These are phyloP conservation scores for Leucosporidium yakuticum DNA, from an alignment of 768 basidiomycete species.

Conservation along the genomic window DNA sequence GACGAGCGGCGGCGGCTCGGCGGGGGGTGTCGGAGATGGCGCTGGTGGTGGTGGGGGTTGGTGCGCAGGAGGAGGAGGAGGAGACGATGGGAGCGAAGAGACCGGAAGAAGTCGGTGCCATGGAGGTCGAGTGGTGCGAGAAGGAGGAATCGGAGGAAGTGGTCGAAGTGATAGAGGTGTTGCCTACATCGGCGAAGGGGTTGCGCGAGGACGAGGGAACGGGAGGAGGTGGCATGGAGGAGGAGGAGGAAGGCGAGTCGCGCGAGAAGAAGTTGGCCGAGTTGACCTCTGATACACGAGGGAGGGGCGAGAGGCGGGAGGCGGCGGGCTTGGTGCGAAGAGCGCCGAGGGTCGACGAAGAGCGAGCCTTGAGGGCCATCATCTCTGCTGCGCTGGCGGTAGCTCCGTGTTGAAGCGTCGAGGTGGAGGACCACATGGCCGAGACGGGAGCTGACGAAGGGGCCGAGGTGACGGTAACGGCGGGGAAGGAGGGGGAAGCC, in stretches of 20 bases:
- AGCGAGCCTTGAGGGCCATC: constrained; percentile 21
- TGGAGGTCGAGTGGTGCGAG: constrained; percentile 9
- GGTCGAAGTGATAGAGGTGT: constrained; percentile 1
- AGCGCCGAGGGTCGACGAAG: constrained; percentile 1
- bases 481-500: background rate
- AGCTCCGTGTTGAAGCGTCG: background rate
- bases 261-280: constrained; percentile 24
- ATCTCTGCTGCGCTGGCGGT: constrained; percentile 19
- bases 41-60: background rate
- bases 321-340: background rate
- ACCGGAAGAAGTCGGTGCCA: constrained; percentile 19
- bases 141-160: background rate
- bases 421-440: constrained; percentile 21
- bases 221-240: background rate
- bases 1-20: constrained; percentile 3
- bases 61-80: background rate
- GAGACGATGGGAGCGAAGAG: constrained; percentile 28
- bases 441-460: constrained; percentile 1
- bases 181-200: constrained; percentile 26
- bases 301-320: background rate
- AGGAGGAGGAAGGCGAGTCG: background rate
- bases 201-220: background rate
- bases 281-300: constrained; percentile 9
- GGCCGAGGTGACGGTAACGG: constrained; percentile 11
- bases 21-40: background rate